Evolutionary conservation across 2,329 filamentous ascomycete genomes (phyloP), one percentile per base, ranked within the genome.

Genomic region (Rhytidhysteron rufulum): DNA sequence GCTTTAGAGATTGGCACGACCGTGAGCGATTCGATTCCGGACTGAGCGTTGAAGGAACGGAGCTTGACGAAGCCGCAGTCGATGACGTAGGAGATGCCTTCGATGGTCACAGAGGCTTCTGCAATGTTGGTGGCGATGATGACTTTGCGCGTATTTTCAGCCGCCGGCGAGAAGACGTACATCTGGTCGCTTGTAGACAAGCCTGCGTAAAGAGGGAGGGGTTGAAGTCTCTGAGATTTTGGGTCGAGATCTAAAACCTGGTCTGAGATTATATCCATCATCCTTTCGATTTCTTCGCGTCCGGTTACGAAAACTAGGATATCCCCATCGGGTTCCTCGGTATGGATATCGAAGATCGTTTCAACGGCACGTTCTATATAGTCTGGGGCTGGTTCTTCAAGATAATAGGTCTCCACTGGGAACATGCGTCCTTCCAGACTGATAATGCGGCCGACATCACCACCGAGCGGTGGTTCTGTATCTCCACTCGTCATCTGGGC

Each of bases 111-210:
- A 2, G 88, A 95, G 4, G 93, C 91, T 70, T 98, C 93, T 10
- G 93, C 89, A 49, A 97, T 96, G 60, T 97, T 97, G 43, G 93
- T 97, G 4, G 88, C 85, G 50, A 96, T 83, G 25, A 98, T 86
- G 29, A 96, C 86, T 60, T 97, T 97, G 31, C 93, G 79, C 1
- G 83, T 90, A 43, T 90, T 84, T 45, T 87, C 82, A 0, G 87
- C 82, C 2, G 89, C 73, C 39, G 85, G 82, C 54, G 95, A 88
- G 60, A 97, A 97, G 30, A 97, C 85, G 50, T 90, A 90, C 81
- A 95, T 91, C 60, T 97, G 93, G 57, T 96, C 83, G 49, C 96
- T 90, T 7, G 85, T 88, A 2, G 88, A 81, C 5, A 97, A 76
- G 2, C 91, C 93, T 4, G 93, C 88, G 60, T 94, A 97, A 0